These are phyloP conservation scores for Zalaria obscura DNA, from an alignment of 2,329 filamentous ascomycete species.

Conservation along the genomic window DNA sequence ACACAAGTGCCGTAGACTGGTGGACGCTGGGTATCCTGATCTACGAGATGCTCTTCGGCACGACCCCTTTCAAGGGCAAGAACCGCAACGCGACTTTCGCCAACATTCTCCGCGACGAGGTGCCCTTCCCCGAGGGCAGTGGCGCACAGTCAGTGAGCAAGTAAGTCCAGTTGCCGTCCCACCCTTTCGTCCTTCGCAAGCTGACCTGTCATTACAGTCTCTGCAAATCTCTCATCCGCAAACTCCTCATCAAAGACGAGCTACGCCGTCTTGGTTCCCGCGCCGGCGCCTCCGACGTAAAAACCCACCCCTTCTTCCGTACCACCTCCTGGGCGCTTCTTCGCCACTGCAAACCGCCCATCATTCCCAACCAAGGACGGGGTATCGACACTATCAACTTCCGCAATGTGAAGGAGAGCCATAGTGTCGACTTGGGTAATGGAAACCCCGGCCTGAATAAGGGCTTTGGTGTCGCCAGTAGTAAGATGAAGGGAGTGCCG, in stretches of 20 bases:
- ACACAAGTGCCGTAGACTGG: constrained; percentile 98
- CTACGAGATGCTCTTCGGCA: constrained; percentile 98
- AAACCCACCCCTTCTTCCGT: constrained; percentile 89
- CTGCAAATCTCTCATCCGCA: constrained; percentile 92
- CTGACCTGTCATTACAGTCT: constrained; percentile 40
- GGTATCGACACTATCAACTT: constrained; percentile 95
- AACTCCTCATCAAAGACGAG: constrained; percentile 96
- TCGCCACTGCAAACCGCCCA: constrained; percentile 94
- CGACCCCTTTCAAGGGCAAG: constrained; percentile 98
- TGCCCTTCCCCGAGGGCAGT: constrained; percentile 83
- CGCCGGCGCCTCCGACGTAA: constrained; percentile 92
- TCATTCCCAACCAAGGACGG: constrained; percentile 80
- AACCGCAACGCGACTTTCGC: constrained; percentile 97
- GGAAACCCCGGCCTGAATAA: constrained; percentile 16
- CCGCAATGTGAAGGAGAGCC: constrained; percentile 92
- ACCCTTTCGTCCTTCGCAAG: neutral
- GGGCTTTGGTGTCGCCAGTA: constrained; percentile 17
- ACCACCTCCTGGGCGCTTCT: constrained; percentile 94
- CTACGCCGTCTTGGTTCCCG: constrained; percentile 83
- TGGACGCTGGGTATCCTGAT: constrained; percentile 96
- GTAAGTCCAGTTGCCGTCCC: constrained; percentile 41
- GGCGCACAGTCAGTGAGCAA: constrained; percentile 78
- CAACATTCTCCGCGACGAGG: constrained; percentile 90
- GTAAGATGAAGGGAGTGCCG: constrained; percentile 58
- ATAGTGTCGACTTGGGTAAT: constrained; percentile 73